phyloP scores from a whole-genome alignment of 2,329 filamentous ascomycete species.

The Gaeumannomyces tritici region DNA sequence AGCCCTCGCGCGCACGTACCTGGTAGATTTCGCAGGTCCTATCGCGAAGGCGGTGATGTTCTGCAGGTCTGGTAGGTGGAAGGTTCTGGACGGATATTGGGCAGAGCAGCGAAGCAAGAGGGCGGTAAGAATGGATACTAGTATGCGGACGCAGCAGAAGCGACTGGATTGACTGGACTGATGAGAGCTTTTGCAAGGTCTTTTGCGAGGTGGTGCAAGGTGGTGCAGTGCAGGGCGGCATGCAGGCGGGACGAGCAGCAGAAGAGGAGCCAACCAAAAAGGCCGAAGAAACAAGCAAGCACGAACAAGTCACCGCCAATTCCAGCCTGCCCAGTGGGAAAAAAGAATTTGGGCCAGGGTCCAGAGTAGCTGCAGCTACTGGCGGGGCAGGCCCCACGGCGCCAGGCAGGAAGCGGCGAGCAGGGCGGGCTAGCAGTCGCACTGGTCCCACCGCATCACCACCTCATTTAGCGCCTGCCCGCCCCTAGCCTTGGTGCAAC shows the following conservation, averaged over 20 bases:
- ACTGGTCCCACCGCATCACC: background rate
- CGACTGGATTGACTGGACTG: too few species aligned
- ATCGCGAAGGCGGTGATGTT: too few species aligned
- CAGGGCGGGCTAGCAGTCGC: background rate
- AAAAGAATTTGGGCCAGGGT: background rate
- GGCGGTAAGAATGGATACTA: too few species aligned
- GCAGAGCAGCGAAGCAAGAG: too few species aligned
- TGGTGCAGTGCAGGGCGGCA: too few species aligned
- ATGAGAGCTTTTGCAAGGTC: too few species aligned
- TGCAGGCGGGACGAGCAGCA: too few species aligned
- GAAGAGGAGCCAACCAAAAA: background rate
- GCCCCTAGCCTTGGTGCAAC: background rate
- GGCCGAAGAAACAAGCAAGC: background rate
- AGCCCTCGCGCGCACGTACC: too few species aligned
- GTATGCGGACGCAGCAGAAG: background rate
- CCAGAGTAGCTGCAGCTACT: constrained; percentile 4
- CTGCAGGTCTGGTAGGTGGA: too few species aligned
- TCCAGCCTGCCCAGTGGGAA: background rate
- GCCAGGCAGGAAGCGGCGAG: background rate
- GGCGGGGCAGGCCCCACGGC: background rate
- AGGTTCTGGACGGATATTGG: too few species aligned
- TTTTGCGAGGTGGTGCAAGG: too few species aligned
- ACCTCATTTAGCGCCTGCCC: background rate
- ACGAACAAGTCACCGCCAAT: background rate
- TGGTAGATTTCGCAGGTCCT: too few species aligned